Percentiles rank a stretch among this genome's conserved stretches.
Evolutionary conservation across 768 basidiomycete genomes (phyloP).

Genomic region (Russula griseocarnosa): DNA sequence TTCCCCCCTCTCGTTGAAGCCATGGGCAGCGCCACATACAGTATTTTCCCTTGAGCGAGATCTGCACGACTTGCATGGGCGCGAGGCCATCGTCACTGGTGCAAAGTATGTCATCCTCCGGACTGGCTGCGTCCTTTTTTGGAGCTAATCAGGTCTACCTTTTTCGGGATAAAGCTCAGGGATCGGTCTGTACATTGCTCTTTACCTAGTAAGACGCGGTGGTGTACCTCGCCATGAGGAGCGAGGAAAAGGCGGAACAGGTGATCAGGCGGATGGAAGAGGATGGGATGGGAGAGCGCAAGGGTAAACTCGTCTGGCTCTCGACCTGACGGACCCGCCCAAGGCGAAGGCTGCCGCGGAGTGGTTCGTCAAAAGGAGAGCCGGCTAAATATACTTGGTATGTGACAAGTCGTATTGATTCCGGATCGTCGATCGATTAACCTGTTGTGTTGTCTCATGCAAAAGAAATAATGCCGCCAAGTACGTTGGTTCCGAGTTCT

Average conservation of each 20-base stretch:
- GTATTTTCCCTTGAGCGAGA: slow-evolving; percentile 37
- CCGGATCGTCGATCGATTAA: not conserved
- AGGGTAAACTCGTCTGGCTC: slow-evolving; percentile 38
- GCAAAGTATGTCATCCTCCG: slow-evolving; percentile 40
- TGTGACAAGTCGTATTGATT: slow-evolving; percentile 31
- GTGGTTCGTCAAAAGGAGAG: slow-evolving; percentile 39
- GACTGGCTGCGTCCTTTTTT: not conserved
- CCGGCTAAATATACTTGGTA: slow-evolving; percentile 45
- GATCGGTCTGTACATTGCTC: slow-evolving; percentile 25
- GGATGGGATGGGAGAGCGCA: slow-evolving; percentile 33
- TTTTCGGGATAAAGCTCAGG: slow-evolving; percentile 12
- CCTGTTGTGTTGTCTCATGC: slow-evolving; percentile 4
- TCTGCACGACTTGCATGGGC: slow-evolving; percentile 45
- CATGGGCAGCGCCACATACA: slow-evolving; percentile 21
- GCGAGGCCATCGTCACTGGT: slow-evolving; percentile 48
- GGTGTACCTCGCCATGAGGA: slow-evolving; percentile 40
- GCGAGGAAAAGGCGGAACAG: slow-evolving; percentile 33
- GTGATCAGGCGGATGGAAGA: slow-evolving; percentile 37
- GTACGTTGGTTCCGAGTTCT: slow-evolving; percentile 35
- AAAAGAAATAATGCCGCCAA: slow-evolving; percentile 50
- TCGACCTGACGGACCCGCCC: slow-evolving; percentile 41
- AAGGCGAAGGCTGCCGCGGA: slow-evolving; percentile 37
- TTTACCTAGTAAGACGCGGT: slow-evolving; percentile 40
- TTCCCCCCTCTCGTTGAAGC: not conserved
- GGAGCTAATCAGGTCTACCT: not conserved